Base-by-base conservation (phyloP, 129 eudicot species). In the Centrapalus pauciflorus region DNA sequence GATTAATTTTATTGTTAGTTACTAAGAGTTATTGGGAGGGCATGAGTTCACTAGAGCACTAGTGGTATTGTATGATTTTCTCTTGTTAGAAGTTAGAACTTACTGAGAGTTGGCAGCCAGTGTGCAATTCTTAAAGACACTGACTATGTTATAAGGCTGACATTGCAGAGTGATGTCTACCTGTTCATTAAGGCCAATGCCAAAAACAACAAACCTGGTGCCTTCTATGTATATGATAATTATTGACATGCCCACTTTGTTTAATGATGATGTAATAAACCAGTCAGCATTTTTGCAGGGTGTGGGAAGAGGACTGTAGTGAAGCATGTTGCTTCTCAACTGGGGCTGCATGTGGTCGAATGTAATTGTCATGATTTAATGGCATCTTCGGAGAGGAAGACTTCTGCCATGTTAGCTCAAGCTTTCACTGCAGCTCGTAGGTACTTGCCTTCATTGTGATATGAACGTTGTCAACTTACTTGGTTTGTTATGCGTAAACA, bases 291-390 rank as follows among this genome's bases (percentile, higher is more conserved):
- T 10, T 61, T 57, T 76, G 51, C 79, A 90, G 97, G 98, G 34
- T 85, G 83, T 67, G 98, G 98, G 25, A 92, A 88, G 77, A 83
- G 95, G 77, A 92, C 95, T 66, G 98, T 85, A 55, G 90, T 88
- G 48, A 88, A 79, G 70, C 81, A 85, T 71, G 81, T 92, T 77
- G 98, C 98, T 77, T 69, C 66, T 46, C 88, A 79, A 35, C 66
- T 92, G 61, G 98, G 98, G 45, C 70, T 92, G 80, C 98, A 92
- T 75, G 87, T 92, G 56, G 98, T 92, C 13, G 98, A 92, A 55
- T 92, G 72, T 64, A 85, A 82, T 60, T 92, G 98, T 60, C 90
- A 85, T 27, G 74, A 75, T 77, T 81, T 92, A 5, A 30, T 92
- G 76, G 76, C 88, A 30, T 82, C 93, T 46, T 85, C 96, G 34